These are phyloP conservation scores for Russula virescens DNA, from an alignment of 768 basidiomycete species.

Conservation along the genomic window DNA sequence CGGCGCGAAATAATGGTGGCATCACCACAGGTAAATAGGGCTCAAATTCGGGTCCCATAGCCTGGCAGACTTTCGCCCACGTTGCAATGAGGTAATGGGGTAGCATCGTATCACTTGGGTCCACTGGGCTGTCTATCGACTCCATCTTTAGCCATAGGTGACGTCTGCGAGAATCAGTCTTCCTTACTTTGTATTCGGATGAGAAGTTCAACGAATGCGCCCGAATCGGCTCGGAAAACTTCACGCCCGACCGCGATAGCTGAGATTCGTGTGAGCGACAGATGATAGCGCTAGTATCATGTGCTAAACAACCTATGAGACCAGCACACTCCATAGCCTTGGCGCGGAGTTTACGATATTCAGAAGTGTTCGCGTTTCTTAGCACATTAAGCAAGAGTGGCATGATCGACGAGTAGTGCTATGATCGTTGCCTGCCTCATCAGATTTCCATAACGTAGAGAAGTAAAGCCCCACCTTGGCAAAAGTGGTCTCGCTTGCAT, in stretches of 20 bases:
- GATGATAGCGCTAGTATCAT: no score
- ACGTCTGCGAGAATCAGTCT: background rate
- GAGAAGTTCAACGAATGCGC: slow-evolving; percentile 62
- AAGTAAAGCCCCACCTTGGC: slow-evolving; percentile 46
- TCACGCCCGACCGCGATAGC: slow-evolving; percentile 85
- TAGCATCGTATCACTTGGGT: slow-evolving; percentile 66
- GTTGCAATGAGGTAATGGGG: slow-evolving; percentile 76
- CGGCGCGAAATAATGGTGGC: slow-evolving; percentile 68
- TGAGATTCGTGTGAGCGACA: slow-evolving; percentile 28
- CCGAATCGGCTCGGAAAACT: slow-evolving; percentile 69
- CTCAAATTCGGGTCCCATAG: slow-evolving; percentile 78
- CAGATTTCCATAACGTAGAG: background rate
- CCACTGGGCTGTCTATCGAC: slow-evolving; percentile 54
- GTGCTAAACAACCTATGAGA: slow-evolving; percentile 55
- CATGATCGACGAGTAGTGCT: slow-evolving; percentile 80
- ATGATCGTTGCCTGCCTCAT: background rate
- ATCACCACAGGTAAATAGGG: slow-evolving; percentile 83
- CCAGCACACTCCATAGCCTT: slow-evolving; percentile 93
- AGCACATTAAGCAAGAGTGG: slow-evolving; percentile 73
- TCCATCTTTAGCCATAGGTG: background rate
- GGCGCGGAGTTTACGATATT: slow-evolving; percentile 62
- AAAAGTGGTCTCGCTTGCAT: slow-evolving; percentile 76
- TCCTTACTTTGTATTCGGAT: slow-evolving; percentile 70
- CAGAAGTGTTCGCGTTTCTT: slow-evolving; percentile 58
- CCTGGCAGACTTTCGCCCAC: slow-evolving; percentile 87